Evolutionary conservation across 192 early-diverging fungal species (phyloP).

Genomic region (Radiomyces spectabilis): DNA sequence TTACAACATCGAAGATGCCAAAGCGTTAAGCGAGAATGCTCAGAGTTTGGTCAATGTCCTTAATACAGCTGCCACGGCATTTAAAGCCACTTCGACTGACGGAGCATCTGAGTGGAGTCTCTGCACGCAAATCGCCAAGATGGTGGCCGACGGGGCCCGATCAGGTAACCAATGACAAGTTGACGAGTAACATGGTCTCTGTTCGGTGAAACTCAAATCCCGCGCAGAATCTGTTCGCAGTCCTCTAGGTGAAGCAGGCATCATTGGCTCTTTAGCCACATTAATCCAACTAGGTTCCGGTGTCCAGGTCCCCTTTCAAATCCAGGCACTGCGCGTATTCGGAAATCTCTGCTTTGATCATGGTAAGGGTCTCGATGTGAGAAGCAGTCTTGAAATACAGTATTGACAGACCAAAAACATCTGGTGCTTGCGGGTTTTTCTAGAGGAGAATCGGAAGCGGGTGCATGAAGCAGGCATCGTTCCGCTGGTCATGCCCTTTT

Average conservation of each 20-base stretch:
- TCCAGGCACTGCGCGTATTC: slow-evolving; percentile 40
- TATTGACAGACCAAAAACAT: neutral
- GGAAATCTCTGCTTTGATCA: slow-evolving; percentile 49
- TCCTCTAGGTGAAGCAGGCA: slow-evolving; percentile 34
- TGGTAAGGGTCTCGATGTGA: no score
- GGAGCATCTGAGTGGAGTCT: no score
- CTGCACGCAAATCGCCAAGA: no score
- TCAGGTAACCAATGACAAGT: no score
- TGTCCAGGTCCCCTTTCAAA: slow-evolving; percentile 13
- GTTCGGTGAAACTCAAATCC: no score
- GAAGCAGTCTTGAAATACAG: neutral
- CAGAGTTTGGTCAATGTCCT: no score
- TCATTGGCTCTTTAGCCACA: slow-evolving; percentile 27
- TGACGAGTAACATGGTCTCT: no score
- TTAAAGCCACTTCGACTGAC: no score
- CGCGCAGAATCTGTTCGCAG: slow-evolving; percentile 33
- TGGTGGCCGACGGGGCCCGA: neutral
- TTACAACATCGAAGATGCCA: no score
- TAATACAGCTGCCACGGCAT: no score
- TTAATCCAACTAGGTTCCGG: no score
- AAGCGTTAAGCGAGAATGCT: no score
- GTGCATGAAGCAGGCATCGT: slow-evolving; percentile 29
- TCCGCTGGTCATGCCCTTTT: slow-evolving; percentile 13
- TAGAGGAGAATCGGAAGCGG: slow-evolving; percentile 40
- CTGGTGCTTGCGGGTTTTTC: neutral